Evolutionary conservation across 345 rosid species (phyloP).

Genomic region (Nephelium lappaceum): DNA sequence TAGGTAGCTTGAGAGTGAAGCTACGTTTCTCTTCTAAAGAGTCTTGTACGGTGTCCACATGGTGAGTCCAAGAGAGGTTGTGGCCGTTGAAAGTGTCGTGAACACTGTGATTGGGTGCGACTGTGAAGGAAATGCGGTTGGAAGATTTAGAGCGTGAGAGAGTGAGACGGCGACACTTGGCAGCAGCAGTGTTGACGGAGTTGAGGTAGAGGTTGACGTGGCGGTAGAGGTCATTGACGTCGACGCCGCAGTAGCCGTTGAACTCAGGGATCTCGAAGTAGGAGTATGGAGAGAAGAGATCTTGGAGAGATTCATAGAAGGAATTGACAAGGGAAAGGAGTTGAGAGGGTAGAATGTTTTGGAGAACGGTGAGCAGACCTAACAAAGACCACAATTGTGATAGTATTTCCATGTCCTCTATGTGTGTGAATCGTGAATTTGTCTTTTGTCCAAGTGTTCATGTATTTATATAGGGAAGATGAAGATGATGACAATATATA

Average conservation of each 20-base stretch:
- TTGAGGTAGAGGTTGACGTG: constrained; percentile 47
- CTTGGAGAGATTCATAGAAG: constrained; percentile 44
- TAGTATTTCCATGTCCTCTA: constrained; percentile 37
- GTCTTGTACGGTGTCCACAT: constrained; percentile 52
- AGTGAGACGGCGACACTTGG: constrained; percentile 44
- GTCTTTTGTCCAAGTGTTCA: constrained; percentile 7
- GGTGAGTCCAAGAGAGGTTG: constrained; percentile 46
- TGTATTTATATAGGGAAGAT: constrained; percentile 1
- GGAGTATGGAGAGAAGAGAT: constrained; percentile 39
- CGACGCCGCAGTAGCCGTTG: constrained; percentile 59
- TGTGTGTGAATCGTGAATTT: constrained; percentile 16
- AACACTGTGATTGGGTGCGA: constrained; percentile 49
- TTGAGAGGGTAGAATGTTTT: constrained; percentile 51
- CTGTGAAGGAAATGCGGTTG: constrained; percentile 39
- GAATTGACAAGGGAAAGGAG: constrained; percentile 45
- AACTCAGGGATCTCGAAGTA: constrained; percentile 53
- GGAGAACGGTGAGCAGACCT: constrained; percentile 56
- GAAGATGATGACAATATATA: constrained; percentile 1
- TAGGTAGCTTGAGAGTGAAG: constrained; percentile 49
- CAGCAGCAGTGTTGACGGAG: constrained; percentile 36
- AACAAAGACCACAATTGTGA: constrained; percentile 55
- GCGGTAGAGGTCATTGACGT: constrained; percentile 56
- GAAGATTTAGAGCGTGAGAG: constrained; percentile 50
- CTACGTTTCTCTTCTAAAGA: constrained; percentile 49
- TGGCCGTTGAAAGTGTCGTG: constrained; percentile 40